Conservation (phyloP, 169 alveolate genomes). For the Cryptosporidium sp. region DNA sequence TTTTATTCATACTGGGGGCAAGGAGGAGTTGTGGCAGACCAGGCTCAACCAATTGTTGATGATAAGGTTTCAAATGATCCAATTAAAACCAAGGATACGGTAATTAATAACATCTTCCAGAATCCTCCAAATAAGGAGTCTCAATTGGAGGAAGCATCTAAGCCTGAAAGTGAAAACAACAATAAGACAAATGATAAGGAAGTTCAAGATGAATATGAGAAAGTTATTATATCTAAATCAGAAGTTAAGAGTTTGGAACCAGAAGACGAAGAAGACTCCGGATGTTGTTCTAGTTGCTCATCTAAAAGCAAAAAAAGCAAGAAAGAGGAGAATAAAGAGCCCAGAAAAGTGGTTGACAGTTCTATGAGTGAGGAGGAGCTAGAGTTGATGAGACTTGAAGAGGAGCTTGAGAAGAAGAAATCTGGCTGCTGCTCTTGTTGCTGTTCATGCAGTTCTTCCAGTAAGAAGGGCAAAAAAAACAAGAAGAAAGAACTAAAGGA, state of each 20-base stretch:
- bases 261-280: not conserved
- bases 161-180: slow-evolving; percentile 1
- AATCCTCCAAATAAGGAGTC: not conserved
- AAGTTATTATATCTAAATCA: not conserved
- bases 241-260: not conserved
- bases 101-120: not conserved
- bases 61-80: slow-evolving; percentile 76
- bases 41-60: slow-evolving; percentile 78
- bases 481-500: not conserved
- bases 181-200: not conserved
- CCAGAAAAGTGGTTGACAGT: not conserved
- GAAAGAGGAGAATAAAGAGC: not conserved
- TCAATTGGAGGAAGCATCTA: slow-evolving; percentile 20
- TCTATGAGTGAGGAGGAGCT: not conserved
- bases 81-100: slow-evolving; percentile 18
- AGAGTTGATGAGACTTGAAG: slow-evolving; percentile 13
- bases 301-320: not conserved
- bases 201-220: not conserved
- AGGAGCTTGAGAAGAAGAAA: not conserved
- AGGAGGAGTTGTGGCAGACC: slow-evolving; percentile 76
- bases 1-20: slow-evolving; percentile 76
- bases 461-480: slow-evolving; percentile 13
- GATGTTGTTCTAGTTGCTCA: not conserved
- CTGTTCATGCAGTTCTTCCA: not conserved
- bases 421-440: not conserved